phyloP scores from a whole-genome alignment of 352 stramenopile genomes.

The Phytophthora fragariae region DNA sequence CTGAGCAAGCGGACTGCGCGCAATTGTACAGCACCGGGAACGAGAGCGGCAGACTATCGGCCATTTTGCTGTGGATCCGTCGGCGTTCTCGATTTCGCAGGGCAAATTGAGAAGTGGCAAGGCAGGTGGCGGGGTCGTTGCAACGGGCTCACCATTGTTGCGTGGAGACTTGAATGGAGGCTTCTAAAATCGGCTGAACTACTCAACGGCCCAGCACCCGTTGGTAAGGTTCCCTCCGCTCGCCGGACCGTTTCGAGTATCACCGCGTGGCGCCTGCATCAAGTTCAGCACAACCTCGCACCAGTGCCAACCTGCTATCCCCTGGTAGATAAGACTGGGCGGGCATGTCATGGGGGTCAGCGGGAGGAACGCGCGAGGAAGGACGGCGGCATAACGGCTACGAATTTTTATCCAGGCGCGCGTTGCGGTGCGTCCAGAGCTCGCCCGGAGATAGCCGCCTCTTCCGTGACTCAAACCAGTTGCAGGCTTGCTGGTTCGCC shows the following conservation, averaged over 20 bases:
- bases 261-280: constrained; percentile 7
- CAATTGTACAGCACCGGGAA: constrained; percentile 55
- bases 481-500: constrained; percentile 10
- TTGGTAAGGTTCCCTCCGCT: constrained; percentile 23
- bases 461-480: constrained; percentile 25
- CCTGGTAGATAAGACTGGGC: constrained; percentile 1
- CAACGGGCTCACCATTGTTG: constrained; percentile 21
- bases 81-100: constrained; percentile 11
- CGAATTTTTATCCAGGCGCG: constrained; percentile 17
- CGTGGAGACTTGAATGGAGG: constrained; percentile 1
- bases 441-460: constrained; percentile 1
- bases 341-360: neutral
- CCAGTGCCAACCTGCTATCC: neutral
- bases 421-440: constrained; percentile 14
- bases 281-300: constrained; percentile 5
- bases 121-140: constrained; percentile 12
- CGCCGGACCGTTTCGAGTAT: constrained; percentile 30
- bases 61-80: constrained; percentile 33
- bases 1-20: constrained; percentile 32
- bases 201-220: constrained; percentile 18
- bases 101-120: constrained; percentile 34
- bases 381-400: constrained; percentile 19
- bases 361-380: constrained; percentile 28
- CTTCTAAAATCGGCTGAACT: constrained; percentile 31
- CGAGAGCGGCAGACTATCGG: constrained; percentile 50